Conservation (phyloP, 2,329 filamentous ascomycete species). For the Alternaria consortialis region DNA sequence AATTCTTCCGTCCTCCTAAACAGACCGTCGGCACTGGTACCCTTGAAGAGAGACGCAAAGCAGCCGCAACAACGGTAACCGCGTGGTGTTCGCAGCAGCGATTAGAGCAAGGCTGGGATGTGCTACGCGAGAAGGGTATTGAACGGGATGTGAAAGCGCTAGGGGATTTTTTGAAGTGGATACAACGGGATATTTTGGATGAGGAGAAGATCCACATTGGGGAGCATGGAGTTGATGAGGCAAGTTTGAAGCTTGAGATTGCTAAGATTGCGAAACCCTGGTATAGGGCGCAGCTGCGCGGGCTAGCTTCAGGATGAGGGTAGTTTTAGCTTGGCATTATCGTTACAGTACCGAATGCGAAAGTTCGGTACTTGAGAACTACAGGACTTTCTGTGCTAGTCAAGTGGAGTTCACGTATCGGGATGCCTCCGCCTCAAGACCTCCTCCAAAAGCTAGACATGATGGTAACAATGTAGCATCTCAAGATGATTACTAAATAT, state of each 20-base stretch:
- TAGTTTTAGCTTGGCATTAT: no score
- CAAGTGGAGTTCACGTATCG: not conserved
- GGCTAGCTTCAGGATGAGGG: no score
- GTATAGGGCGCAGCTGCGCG: not conserved
- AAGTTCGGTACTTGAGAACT: no score
- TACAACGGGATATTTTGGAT: slow-evolving; percentile 32
- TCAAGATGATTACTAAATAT: not conserved
- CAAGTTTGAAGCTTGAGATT: slow-evolving; percentile 32
- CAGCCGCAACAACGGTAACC: slow-evolving; percentile 21
- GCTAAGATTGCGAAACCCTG: slow-evolving; percentile 27
- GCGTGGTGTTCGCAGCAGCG: slow-evolving; percentile 34
- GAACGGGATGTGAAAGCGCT: slow-evolving; percentile 24
- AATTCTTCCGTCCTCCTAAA: slow-evolving; percentile 29
- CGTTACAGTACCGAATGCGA: no score
- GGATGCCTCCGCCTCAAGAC: not conserved
- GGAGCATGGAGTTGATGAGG: slow-evolving; percentile 27
- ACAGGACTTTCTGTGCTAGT: no score
- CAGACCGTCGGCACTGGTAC: slow-evolving; percentile 8
- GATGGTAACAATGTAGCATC: not conserved
- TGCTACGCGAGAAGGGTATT: slow-evolving; percentile 28
- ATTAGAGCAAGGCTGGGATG: slow-evolving; percentile 40
- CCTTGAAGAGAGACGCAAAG: slow-evolving; percentile 19
- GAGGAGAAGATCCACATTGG: slow-evolving; percentile 36
- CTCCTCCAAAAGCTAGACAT: not conserved
- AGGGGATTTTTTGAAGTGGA: slow-evolving; percentile 34